Evolutionary conservation across 2,329 filamentous ascomycete genomes (phyloP).

Genomic region (Colletotrichum sp.): DNA sequence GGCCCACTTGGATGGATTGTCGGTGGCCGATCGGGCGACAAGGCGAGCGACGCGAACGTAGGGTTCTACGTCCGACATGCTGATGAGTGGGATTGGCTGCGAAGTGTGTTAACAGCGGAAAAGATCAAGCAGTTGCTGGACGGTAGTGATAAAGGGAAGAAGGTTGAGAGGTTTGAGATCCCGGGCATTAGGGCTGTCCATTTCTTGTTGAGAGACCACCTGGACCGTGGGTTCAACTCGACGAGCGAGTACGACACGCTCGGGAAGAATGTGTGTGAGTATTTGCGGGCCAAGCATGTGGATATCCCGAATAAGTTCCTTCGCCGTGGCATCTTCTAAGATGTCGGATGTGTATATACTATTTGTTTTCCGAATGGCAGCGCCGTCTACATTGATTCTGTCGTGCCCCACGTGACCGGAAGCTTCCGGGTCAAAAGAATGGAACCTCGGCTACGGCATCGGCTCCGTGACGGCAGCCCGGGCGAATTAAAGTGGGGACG

Average conservation of each 20-base stretch:
- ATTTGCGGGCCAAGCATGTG: slow-evolving; percentile 46
- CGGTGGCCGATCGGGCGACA: slow-evolving; percentile 34
- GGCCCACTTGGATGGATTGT: slow-evolving; percentile 20
- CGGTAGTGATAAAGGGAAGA: slow-evolving; percentile 23
- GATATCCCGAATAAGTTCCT: slow-evolving; percentile 48
- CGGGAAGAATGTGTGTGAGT: slow-evolving; percentile 51
- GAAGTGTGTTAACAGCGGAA: slow-evolving; percentile 36
- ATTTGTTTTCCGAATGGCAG: background rate
- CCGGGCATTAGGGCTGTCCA: slow-evolving; percentile 31
- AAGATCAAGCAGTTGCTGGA: slow-evolving; percentile 23
- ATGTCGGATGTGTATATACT: background rate
- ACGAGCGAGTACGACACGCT: slow-evolving; percentile 42
- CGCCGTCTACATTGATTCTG: background rate
- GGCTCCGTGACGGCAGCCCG: background rate
- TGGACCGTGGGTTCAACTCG: slow-evolving; percentile 15
- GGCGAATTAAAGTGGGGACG: background rate
- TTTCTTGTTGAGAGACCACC: slow-evolving; percentile 14
- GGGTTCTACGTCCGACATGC: slow-evolving; percentile 48
- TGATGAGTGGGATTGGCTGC: slow-evolving; percentile 50
- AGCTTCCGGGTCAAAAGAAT: background rate
- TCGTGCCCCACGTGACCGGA: background rate
- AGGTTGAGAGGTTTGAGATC: slow-evolving; percentile 44
- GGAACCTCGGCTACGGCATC: background rate
- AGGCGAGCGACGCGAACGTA: slow-evolving; percentile 43
- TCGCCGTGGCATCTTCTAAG: slow-evolving; percentile 38